Base-by-base conservation (phyloP, 2,329 filamentous ascomycete species). In the Cladosporium velox region DNA sequence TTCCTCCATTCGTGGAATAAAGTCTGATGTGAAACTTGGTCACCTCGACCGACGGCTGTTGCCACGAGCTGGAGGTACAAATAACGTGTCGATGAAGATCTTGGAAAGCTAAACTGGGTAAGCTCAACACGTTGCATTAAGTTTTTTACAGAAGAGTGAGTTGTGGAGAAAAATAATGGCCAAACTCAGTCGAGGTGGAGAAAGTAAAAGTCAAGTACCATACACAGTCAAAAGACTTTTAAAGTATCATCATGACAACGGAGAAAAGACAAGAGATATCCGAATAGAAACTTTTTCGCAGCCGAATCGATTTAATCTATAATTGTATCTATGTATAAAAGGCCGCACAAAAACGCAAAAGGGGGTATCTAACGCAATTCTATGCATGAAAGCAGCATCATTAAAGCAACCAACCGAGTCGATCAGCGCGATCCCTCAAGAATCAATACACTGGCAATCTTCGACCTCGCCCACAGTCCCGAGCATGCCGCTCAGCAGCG, bases 381-480 rank as follows among this genome's bases (percentile, higher is more conserved):
- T 47, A 47, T 21, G n/a, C 38, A 47, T 47, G 41, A 47, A 21
- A 47, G 41, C 41, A 47, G 41, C 41, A 47, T 21, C 41, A 24
- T 47, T 21, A 47, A 47, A 47, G 41, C 41, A 24, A 47, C 7
- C n/a, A 12, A 24, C 8, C 41, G 34, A n/a, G 35, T 6, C 38
- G 18, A 44, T n/a, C 38, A 21, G 18, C 38, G 6, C 38, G n/a
- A 4, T 47, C 41, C 41, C 32, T 58, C 61, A 64, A 35, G 14
- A 6, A 67, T 73, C 72, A 11, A 73, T 65, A 66, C 72, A 73
- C 66, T 73, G 69, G 65, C 72, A 73, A 66, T 70, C 71, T 51
- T 61, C 68, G 30, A 66, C 14, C 11, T 26, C 60, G 8, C 49
- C 49, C 12, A 67, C 68, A 18, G 68, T 67, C 24, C 66, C 65